Percentiles rank a stretch among this genome's conserved stretches.
Conservation (phyloP, 1,139 yeast species). For the Diutina scorzettiae region DNA sequence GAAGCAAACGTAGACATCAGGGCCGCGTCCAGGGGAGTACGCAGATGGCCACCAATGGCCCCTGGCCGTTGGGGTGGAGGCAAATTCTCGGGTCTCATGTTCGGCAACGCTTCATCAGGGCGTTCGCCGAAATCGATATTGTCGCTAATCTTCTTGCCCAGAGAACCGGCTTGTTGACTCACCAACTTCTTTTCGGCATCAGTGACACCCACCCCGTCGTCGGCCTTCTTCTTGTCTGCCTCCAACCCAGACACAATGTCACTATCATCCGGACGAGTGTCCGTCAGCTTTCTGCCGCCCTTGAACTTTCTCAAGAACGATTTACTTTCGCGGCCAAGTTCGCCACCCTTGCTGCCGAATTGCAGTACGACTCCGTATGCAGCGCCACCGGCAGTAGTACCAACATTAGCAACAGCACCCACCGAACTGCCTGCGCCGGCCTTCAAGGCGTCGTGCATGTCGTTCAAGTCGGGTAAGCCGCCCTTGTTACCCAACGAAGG, state of each 20-base stretch:
- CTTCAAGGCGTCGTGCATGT: constrained; percentile 32
- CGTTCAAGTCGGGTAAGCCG: constrained; percentile 30
- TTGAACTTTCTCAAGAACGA: background rate
- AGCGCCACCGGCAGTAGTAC: constrained; percentile 17
- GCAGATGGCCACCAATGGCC: constrained; percentile 13
- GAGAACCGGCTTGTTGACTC: background rate
- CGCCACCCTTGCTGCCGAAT: background rate
- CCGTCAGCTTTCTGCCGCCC: background rate
- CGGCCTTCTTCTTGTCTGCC: background rate
- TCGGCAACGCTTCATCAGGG: constrained; percentile 19
- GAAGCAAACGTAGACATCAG: constrained; percentile 17
- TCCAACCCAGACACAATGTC: constrained; percentile 6
- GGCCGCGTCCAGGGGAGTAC: constrained; percentile 18
- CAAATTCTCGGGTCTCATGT: constrained; percentile 22
- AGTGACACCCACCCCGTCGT: constrained; percentile 7
- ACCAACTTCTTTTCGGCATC: constrained; percentile 5
- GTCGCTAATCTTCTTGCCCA: constrained; percentile 9
- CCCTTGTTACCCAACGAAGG: constrained; percentile 36
- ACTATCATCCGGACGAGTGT: background rate
- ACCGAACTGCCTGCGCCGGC: constrained; percentile 33
- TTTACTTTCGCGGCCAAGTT: background rate
- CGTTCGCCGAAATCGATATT: constrained; percentile 12
- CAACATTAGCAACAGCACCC: constrained; percentile 22
- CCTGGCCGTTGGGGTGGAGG: constrained; percentile 29
- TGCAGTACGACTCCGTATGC: background rate